Evolutionary conservation across 805 yeast genomes (phyloP).

Genomic region (Wickerhamiella slavikovae): DNA sequence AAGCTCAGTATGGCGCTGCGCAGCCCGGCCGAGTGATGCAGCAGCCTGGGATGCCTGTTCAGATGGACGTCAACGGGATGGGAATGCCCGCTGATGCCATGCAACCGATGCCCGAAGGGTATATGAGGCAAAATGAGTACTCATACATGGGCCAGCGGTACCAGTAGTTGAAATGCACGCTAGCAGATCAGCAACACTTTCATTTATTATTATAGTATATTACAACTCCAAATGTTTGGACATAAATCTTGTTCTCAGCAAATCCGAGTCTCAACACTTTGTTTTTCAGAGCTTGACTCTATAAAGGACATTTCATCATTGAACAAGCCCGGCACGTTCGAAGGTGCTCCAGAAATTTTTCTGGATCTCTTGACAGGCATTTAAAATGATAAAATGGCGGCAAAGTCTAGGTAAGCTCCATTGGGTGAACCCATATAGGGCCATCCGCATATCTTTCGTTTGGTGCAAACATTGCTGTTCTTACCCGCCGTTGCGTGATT

Average conservation of each 20-base stretch:
- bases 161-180: no score
- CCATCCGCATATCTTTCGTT: constrained; percentile 15
- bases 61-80: no score
- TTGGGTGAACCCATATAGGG: constrained; percentile 13
- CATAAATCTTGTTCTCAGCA: constrained; percentile 6
- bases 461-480: constrained; percentile 10
- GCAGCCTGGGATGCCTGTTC: no score
- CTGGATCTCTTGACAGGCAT: constrained; percentile 1
- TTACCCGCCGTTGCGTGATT: constrained; percentile 3
- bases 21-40: no score
- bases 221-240: background rate
- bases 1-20: no score
- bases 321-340: constrained; percentile 14
- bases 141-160: no score
- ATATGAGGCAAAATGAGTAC: no score
- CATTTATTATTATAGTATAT: no score
- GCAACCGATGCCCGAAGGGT: no score
- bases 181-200: no score
- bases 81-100: no score
- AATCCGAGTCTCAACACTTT: constrained; percentile 9
- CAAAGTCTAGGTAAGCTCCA: constrained; percentile 15
- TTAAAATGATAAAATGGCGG: constrained; percentile 2
- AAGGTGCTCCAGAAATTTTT: constrained; percentile 9
- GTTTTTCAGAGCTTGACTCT: constrained; percentile 17
- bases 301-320: constrained; percentile 15